Conservation (phyloP, 2,329 filamentous ascomycete genomes). For the Hypoxylon sp. region DNA sequence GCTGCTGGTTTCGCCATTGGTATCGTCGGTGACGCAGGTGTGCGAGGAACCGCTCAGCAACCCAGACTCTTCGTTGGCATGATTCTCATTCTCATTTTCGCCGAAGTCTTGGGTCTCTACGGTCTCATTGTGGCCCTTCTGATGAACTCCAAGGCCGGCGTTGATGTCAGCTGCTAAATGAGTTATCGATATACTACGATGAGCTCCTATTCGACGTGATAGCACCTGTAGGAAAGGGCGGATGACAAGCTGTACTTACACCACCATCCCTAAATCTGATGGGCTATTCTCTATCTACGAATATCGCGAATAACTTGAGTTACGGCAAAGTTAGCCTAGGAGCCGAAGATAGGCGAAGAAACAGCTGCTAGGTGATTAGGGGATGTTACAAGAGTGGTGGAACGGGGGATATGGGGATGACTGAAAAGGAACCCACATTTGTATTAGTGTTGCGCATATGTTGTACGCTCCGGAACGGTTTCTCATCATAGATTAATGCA, state of each 20-base stretch:
- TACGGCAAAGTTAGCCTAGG: constrained; percentile 32
- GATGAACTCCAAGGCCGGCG: constrained; percentile 95
- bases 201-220: constrained; percentile 19
- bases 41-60: constrained; percentile 87
- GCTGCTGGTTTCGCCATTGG: constrained; percentile 89
- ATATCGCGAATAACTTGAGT: constrained; percentile 37
- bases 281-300: constrained; percentile 30
- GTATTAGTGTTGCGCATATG: constrained; percentile 54
- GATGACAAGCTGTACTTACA: constrained; percentile 46
- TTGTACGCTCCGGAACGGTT: constrained; percentile 50
- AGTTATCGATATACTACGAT: constrained; percentile 4
- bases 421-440: constrained; percentile 49
- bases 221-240: constrained; percentile 26
- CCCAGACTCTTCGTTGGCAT: constrained; percentile 94
- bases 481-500: constrained; percentile 53
- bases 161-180: constrained; percentile 73
- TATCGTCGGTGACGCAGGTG: constrained; percentile 90
- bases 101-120: constrained; percentile 99
- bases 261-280: constrained; percentile 36
- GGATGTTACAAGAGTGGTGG: constrained; percentile 39
- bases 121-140: constrained; percentile 98
- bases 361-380: constrained; percentile 39
- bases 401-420: constrained; percentile 49
- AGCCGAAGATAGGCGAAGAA: constrained; percentile 28
- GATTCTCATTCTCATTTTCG: constrained; percentile 99